phyloP scores from a whole-genome alignment of 1,284 basidiomycete species.

The Peniophora sp. region DNA sequence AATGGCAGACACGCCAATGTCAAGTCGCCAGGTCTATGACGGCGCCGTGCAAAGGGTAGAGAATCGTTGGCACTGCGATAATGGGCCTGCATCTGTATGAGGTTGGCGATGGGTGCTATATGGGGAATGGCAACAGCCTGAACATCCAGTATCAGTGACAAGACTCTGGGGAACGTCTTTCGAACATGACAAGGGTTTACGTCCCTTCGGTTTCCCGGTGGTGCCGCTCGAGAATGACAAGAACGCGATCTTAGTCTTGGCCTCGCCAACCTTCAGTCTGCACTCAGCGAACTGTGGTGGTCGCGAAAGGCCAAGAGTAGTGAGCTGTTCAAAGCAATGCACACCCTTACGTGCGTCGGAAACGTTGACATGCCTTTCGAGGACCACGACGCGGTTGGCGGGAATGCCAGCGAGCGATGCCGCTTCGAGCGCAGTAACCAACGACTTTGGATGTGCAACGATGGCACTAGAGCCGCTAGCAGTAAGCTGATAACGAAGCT shows the following conservation, averaged over 20 bases:
- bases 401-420: conserved; percentile 45
- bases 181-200: conserved; percentile 17
- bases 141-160: not conserved
- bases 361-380: conserved; percentile 15
- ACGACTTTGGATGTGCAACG: conserved; percentile 46
- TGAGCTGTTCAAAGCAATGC: conserved; percentile 43
- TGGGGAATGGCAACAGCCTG: conserved; percentile 69
- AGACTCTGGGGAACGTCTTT: no score
- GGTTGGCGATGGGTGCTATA: conserved; percentile 55
- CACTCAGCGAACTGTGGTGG: conserved; percentile 38
- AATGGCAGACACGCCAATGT: conserved; percentile 32
- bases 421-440: conserved; percentile 43
- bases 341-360: conserved; percentile 4
- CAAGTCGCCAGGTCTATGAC: conserved; percentile 50
- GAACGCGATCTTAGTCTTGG: conserved; percentile 62
- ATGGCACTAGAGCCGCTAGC: conserved; percentile 49
- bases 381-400: conserved; percentile 46
- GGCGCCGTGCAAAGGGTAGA: conserved; percentile 17
- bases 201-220: conserved; percentile 68
- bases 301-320: conserved; percentile 42
- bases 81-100: conserved; percentile 47
- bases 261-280: conserved; percentile 53
- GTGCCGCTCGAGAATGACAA: conserved; percentile 78
- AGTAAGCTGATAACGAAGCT: conserved; percentile 56
- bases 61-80: conserved; percentile 34